Base-by-base conservation (phyloP, 495 filamentous ascomycete genomes). In the Apodospora peruviana region DNA sequence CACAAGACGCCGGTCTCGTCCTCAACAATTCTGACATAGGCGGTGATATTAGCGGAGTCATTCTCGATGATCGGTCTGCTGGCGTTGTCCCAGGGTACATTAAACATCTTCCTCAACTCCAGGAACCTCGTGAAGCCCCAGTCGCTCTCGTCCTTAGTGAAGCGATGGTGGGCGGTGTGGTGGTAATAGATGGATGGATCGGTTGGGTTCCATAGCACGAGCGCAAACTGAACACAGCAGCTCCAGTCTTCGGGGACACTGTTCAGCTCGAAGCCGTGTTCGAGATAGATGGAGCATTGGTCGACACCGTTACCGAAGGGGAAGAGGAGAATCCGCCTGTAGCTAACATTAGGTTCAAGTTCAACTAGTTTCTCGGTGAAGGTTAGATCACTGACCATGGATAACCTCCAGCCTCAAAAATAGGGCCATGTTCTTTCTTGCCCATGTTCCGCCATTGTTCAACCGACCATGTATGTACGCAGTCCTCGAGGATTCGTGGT, bases 1-100 rank as follows among this genome's bases (percentile, higher is more conserved):
- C 93, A 99, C 51, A 99, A 67, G n/a, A 99, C 93, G 44, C 93
- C 93, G 2, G 93, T 99, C 24, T 95, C 93, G 64, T 99, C 93
- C 67, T 96, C 95, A 37, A 96, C 84, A 40, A 96, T 80, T 39
- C 91, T 81, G 41, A 99, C 87, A 60, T 95, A 99, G 41, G 91
- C 93, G 2, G 90, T 95, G 54, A 97, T 74, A 55, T 87, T 91
- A 41, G 85, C 88, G 23, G 79, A 75, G 41, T 96, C 88, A 58
- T 90, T 84, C 66, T 97, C 90, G 11, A 95, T 83, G 51, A 99
- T 76, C n/a, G 87, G 87, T 32, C 84, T 77, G 42, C 90, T 82
- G 1, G 58, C 61, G 17, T 60, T 61, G 17, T 70, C 72, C 79
- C 82, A 94, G 5, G 76, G 71, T 18, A 77, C 62, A 46, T 76